Conservation (phyloP, 2,329 filamentous ascomycete genomes). For the Teratosphaeriaceae sp. region DNA sequence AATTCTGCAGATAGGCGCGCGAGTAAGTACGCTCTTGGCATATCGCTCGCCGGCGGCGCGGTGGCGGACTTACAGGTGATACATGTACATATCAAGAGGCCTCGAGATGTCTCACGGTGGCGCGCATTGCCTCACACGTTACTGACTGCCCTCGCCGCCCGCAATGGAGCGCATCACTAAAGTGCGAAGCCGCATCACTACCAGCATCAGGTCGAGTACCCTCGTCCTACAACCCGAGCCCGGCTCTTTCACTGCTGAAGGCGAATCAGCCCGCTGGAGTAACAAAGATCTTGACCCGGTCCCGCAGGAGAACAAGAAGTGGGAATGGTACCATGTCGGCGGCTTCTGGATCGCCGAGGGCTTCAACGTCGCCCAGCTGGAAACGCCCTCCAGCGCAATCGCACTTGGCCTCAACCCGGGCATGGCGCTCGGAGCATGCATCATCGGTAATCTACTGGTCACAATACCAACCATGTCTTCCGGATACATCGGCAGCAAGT, state of each 20-base stretch:
- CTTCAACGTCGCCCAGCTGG: constrained; percentile 10
- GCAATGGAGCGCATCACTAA: background rate
- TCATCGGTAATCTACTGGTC: constrained; percentile 12
- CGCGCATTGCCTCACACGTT: too few species aligned
- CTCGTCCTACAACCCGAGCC: constrained; percentile 2
- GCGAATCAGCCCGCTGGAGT: constrained; percentile 5
- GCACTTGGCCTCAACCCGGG: constrained; percentile 13
- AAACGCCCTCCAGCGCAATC: constrained; percentile 11
- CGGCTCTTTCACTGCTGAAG: constrained; percentile 7
- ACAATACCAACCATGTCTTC: constrained; percentile 6
- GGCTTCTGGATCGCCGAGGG: constrained; percentile 14
- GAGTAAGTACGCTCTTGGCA: background rate
- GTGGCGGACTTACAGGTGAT: too few species aligned
- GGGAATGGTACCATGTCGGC: constrained; percentile 10
- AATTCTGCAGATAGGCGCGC: background rate
- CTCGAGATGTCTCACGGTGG: too few species aligned
- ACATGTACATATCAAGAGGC: too few species aligned
- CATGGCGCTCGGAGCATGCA: constrained; percentile 10
- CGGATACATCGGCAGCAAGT: constrained; percentile 12
- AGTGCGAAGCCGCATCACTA: background rate
- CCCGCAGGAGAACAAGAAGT: constrained; percentile 8
- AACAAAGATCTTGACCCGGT: constrained; percentile 11
- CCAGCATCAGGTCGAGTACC: background rate
- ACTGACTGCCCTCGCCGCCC: too few species aligned
- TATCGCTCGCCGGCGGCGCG: background rate